Evolutionary conservation across 345 rosid genomes (phyloP).

Genomic region (Erucastrum elatum): DNA sequence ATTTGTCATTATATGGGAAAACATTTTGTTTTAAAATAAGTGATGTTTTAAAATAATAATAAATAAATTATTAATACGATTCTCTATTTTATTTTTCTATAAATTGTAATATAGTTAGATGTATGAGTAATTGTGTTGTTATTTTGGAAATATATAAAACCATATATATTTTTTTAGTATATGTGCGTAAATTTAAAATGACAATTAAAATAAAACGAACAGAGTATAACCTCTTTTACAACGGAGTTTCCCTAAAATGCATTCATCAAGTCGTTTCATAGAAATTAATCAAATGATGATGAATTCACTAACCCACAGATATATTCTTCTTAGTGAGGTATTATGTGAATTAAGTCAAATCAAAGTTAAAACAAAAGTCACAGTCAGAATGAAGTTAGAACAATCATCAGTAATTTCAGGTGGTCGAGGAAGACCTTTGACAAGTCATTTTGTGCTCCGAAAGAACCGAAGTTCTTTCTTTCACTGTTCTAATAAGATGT

Average conservation of each 20-base stretch:
- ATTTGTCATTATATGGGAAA: too few relatives aligned
- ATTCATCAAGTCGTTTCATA: neutral
- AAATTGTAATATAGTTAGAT: too few relatives aligned
- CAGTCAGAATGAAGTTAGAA: neutral
- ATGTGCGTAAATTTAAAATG: too few relatives aligned
- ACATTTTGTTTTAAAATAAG: too few relatives aligned
- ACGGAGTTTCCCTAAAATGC: slow-evolving; percentile 7
- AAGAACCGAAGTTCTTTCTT: neutral
- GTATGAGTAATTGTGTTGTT: too few relatives aligned
- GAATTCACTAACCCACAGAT: neutral
- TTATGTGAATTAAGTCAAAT: neutral
- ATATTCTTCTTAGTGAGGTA: neutral
- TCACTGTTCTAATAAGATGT: too few relatives aligned
- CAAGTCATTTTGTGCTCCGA: neutral
- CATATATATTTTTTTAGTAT: too few relatives aligned
- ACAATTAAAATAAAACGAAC: too few relatives aligned
- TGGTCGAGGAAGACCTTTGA: neutral
- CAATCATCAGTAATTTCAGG: neutral
- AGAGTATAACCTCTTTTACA: neutral
- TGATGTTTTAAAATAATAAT: too few relatives aligned
- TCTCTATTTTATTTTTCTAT: too few relatives aligned
- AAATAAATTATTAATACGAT: too few relatives aligned
- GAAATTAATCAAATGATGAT: neutral
- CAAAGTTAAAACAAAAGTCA: neutral
- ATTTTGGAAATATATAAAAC: too few relatives aligned